Base-by-base conservation (phyloP, 306 rosid species). In the Vigna nakashimae region DNA sequence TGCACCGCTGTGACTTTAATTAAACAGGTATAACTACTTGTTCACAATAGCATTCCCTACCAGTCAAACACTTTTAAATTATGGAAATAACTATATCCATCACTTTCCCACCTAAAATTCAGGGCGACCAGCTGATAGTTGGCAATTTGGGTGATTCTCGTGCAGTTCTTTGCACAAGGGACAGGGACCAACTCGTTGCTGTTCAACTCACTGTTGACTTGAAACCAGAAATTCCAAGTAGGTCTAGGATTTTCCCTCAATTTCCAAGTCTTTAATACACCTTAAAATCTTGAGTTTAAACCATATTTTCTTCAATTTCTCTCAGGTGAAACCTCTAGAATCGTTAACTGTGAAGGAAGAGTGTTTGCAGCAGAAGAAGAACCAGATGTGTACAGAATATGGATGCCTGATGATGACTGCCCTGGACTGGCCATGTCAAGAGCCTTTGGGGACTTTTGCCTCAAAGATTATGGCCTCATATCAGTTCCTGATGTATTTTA, bases 371-470 rank as follows among this genome's bases (percentile, higher is more conserved):
- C 84, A 6, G 82, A 85, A 38, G 94, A 86, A 71, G 98, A 96
- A 40, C 98, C 99, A 5, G 89, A 87, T 12, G 93, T 91, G 0
- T 85, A 43, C 83, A 91, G 99, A 86, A 34, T 96, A 62, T 96
- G 99, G 99, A 93, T 96, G 97, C 94, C 99, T 10, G 96, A 96
- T 30, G 92, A 85, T 55, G 92, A 96, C 69, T 92, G 90, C 73
- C 98, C 99, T 34, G 98, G 99, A 67, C 87, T 96, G 0, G 99
- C 99, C 26, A 96, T 96, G 99, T 86, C 99, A 8, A 91, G 99
- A 77, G 91, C 98, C 52, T 91, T 96, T 6, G 99, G 98, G 17
- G 99, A 96, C 66, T 96, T 96, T 75, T 96, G 99, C 81, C 83
- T 92, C 28, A 96, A 96, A 85, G 96, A 92, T 80, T 91, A 84